Percentiles rank a stretch among this genome's conserved stretches.
Evolutionary conservation across 352 stramenopile genomes (phyloP).

Genomic region (Globisporangium radiosum): DNA sequence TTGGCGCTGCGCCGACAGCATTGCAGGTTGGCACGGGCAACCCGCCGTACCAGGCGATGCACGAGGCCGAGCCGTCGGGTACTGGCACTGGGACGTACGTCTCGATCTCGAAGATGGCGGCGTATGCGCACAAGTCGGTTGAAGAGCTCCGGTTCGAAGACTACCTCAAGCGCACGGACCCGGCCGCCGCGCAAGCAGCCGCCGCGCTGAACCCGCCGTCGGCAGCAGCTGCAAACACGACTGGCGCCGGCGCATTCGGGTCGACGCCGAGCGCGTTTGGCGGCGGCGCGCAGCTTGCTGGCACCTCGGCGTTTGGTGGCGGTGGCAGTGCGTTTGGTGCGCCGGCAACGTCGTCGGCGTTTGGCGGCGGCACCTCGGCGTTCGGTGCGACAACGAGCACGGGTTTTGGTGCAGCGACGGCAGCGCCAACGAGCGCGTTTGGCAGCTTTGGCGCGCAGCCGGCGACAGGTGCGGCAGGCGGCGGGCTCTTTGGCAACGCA

Average conservation of each 20-base stretch:
- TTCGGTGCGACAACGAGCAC: conserved; percentile 28
- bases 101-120: conserved; percentile 33
- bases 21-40: conserved; percentile 67
- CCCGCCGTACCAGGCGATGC: conserved; percentile 60
- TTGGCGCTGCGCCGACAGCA: conserved; percentile 25
- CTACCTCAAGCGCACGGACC: conserved; percentile 34
- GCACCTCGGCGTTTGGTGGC: conserved; percentile 44
- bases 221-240: conserved; percentile 24
- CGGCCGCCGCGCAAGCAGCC: conserved; percentile 24
- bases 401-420: conserved; percentile 28
- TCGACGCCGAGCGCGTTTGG: conserved; percentile 2
- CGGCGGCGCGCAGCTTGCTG: conserved; percentile 18
- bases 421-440: conserved; percentile 30
- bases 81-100: conserved; percentile 41
- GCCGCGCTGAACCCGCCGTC: conserved; percentile 38
- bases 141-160: conserved; percentile 42
- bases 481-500: conserved; percentile 22
- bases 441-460: conserved; percentile 33
- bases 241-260: conserved; percentile 36
- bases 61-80: conserved; percentile 55
- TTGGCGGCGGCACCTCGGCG: conserved; percentile 23
- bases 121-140: conserved; percentile 32
- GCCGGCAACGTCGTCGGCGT: conserved; percentile 21
- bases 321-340: conserved; percentile 15
- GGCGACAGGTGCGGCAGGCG: conserved; percentile 21